phyloP scores from a whole-genome alignment of 257 asterid genomes.

The Solanum verrucosum region DNA sequence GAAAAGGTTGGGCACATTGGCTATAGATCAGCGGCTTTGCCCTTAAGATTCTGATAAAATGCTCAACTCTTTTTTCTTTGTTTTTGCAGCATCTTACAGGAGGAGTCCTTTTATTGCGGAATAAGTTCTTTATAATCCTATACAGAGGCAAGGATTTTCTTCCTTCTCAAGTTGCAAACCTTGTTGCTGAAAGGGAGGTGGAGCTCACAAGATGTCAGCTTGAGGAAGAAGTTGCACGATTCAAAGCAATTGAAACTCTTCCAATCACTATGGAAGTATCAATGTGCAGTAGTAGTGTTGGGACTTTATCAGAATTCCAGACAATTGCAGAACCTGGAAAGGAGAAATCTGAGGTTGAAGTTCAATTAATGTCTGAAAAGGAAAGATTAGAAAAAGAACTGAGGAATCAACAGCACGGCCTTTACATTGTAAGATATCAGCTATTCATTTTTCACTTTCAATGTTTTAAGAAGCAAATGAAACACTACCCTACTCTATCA shows the following conservation, averaged over 20 bases:
- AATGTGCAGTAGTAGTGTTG: conserved; percentile 25
- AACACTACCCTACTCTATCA: conserved; percentile 8
- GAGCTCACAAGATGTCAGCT: conserved; percentile 52
- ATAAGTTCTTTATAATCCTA: conserved; percentile 73
- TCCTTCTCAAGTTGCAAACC: conserved; percentile 58
- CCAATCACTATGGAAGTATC: conserved; percentile 23
- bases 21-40: not conserved
- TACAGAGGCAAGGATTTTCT: conserved; percentile 92
- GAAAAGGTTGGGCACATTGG: not conserved
- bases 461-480: conserved; percentile 7
- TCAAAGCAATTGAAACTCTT: conserved; percentile 55
- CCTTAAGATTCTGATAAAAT: conserved; percentile 12
- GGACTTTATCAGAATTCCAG: conserved; percentile 70
- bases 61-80: not conserved
- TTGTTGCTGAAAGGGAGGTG: conserved; percentile 57
- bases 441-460: conserved; percentile 1
- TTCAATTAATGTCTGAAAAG: conserved; percentile 52
- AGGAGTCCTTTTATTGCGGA: conserved; percentile 78
- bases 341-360: conserved; percentile 29
- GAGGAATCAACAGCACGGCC: conserved; percentile 44
- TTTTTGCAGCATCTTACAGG: conserved; percentile 79
- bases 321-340: conserved; percentile 32
- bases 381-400: conserved; percentile 63
- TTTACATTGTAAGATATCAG: conserved; percentile 39
- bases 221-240: conserved; percentile 76